Evolutionary conservation across 805 yeast genomes (phyloP).

Genomic region (Torulaspora microellipsoides): DNA sequence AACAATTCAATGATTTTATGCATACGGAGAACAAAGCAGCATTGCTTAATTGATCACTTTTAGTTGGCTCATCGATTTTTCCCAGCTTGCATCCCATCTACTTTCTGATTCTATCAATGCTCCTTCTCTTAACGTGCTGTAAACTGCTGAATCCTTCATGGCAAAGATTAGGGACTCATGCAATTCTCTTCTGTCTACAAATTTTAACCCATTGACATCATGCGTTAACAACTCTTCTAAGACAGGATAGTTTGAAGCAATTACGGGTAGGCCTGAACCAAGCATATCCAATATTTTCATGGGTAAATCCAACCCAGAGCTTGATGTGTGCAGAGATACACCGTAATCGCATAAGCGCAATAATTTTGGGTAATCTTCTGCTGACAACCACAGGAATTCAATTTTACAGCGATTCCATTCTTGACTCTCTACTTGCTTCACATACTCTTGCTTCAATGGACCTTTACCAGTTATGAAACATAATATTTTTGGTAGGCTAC

Average conservation of each 20-base stretch:
- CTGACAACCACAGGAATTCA: constrained; percentile 67
- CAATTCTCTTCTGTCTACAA: constrained; percentile 43
- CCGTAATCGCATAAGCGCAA: constrained; percentile 80
- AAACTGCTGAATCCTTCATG: constrained; percentile 33
- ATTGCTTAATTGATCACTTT: constrained; percentile 15
- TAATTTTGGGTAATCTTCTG: constrained; percentile 74
- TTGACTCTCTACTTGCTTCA: constrained; percentile 43
- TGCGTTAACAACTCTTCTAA: constrained; percentile 70
- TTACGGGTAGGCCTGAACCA: constrained; percentile 92
- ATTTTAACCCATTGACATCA: constrained; percentile 63
- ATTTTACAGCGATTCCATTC: constrained; percentile 48
- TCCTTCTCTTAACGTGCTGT: constrained; percentile 50
- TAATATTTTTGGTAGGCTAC: constrained; percentile 44
- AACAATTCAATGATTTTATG: background rate
- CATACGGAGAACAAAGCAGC: background rate
- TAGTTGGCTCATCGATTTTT: constrained; percentile 27
- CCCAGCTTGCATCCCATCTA: constrained; percentile 82
- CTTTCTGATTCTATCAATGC: constrained; percentile 64
- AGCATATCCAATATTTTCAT: constrained; percentile 96
- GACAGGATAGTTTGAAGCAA: constrained; percentile 72
- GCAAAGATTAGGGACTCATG: constrained; percentile 39
- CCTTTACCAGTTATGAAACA: constrained; percentile 97
- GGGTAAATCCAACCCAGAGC: constrained; percentile 91
- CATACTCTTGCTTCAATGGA: constrained; percentile 59
- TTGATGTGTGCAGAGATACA: constrained; percentile 82